Evolutionary conservation across 768 basidiomycete genomes (phyloP).

Genomic region (Suillus subluteus): DNA sequence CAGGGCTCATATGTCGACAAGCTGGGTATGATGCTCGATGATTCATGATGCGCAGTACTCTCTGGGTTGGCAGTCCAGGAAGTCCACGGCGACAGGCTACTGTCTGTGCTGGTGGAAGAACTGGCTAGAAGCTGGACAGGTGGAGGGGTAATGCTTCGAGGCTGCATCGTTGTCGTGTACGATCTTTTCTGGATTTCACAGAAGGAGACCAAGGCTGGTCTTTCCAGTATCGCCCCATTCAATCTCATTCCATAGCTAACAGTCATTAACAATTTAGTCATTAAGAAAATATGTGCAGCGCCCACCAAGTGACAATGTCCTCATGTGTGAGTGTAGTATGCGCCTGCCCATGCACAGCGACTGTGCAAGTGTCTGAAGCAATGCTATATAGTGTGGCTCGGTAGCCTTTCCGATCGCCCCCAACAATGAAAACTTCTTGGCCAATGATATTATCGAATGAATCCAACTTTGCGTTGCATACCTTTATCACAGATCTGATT

Average conservation of each 20-base stretch:
- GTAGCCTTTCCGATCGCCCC: neutral
- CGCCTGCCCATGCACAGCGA: neutral
- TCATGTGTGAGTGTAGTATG: neutral
- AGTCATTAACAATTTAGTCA: neutral
- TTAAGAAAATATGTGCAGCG: neutral
- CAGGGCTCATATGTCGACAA: neutral
- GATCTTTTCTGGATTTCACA: neutral
- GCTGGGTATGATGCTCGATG: neutral
- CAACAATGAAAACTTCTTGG: neutral
- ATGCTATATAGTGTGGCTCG: neutral
- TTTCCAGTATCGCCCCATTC: neutral
- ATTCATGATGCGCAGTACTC: neutral
- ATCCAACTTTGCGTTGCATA: neutral
- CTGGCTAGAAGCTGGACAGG: neutral
- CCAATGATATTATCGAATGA: neutral
- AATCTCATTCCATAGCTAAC: constrained; percentile 2
- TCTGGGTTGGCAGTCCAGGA: neutral
- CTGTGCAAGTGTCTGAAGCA: neutral
- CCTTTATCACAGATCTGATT: neutral
- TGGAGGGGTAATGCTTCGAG: neutral
- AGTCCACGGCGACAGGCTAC: neutral
- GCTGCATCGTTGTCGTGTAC: neutral
- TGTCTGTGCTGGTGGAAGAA: neutral
- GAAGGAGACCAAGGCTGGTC: neutral
- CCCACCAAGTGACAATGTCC: neutral